Base-by-base conservation (phyloP, 768 basidiomycete species). In the Mrakia hoshinonis region DNA sequence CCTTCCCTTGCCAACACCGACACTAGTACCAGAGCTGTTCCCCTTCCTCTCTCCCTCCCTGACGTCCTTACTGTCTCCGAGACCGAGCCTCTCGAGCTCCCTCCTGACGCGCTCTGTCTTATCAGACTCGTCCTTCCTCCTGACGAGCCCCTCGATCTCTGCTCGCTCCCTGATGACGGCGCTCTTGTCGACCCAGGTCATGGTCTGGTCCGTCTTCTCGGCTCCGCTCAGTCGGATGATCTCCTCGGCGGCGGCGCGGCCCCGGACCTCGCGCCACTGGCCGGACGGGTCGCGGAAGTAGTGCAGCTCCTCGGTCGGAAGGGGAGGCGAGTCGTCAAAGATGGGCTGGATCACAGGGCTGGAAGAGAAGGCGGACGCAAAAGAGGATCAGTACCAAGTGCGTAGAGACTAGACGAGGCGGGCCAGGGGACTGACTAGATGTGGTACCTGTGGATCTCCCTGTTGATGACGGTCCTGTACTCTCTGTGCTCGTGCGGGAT, bases 321-420 rank as follows among this genome's bases (percentile, higher is more conserved):
- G 15, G 31, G 43, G 13, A 22, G 70, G 48, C 1, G 52, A 65
- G 24, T 47, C 26, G 47, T 38, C 38, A n/a, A 65, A 2, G 58
- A 72, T 47, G 20, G 70, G 70, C n/a, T 66, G 55, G 47, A 72
- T 67, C 48, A 60, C 38, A 0, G 64, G 70, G 47, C 70, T 72
- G 51, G 18, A 43, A 39, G 26, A 52, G 47, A 24, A 12, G 26
- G 12, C 5, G 34, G 38, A 26, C 1, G 5, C 34, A 68, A 11
- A 47, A 0, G 38, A 6, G 47, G 9, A 15, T 49, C 31, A 43
- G 47, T 36, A 31, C 26, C 26, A 29, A 10, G 18, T 29, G 47
- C 18, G 46, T 6, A 20, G 24, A n/a, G 18, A 46, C 10, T 29
- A 29, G 47, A 34, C n/a, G 22, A 13, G 64, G 31, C 64, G 48